Conservation (phyloP, 179 eudicot genomes). For the Amaranthus tricolor region DNA sequence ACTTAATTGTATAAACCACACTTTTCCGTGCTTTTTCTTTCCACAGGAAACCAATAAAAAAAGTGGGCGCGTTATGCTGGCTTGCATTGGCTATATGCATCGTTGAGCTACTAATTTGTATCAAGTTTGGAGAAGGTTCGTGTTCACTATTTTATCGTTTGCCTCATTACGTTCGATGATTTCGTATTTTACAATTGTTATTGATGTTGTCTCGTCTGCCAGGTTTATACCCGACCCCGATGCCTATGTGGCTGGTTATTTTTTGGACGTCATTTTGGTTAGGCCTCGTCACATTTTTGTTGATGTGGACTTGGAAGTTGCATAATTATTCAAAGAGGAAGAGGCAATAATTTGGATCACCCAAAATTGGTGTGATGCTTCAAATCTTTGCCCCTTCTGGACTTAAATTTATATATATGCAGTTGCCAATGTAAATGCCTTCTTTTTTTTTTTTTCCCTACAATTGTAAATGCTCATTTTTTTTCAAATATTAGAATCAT, state of each 20-base stretch:
- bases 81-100: slow-evolving; percentile 96
- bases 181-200: not conserved
- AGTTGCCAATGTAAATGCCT: slow-evolving; percentile 6
- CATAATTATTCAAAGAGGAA: slow-evolving; percentile 56
- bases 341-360: slow-evolving; percentile 35
- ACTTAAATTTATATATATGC: slow-evolving; percentile 20
- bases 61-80: slow-evolving; percentile 97
- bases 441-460: slow-evolving; percentile 20
- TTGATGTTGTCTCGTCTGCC: slow-evolving; percentile 6
- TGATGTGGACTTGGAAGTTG: slow-evolving; percentile 71
- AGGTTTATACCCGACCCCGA: slow-evolving; percentile 81
- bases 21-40: not conserved
- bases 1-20: not conserved
- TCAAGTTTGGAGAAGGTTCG: slow-evolving; percentile 89
- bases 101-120: slow-evolving; percentile 84
- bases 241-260: slow-evolving; percentile 79
- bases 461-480: slow-evolving; percentile 40
- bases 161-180: not conserved
- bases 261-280: slow-evolving; percentile 59
- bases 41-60: slow-evolving; percentile 73
- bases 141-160: slow-evolving; percentile 21
- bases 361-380: not conserved
- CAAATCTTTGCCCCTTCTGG: not conserved
- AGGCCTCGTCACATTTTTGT: slow-evolving; percentile 49
- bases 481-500: slow-evolving; percentile 27